Percentiles rank a stretch among this genome's conserved stretches.
These are phyloP conservation scores for Adansonia madagascariensis DNA, from an alignment of 441 rosid genomes.

Conservation along the genomic window DNA sequence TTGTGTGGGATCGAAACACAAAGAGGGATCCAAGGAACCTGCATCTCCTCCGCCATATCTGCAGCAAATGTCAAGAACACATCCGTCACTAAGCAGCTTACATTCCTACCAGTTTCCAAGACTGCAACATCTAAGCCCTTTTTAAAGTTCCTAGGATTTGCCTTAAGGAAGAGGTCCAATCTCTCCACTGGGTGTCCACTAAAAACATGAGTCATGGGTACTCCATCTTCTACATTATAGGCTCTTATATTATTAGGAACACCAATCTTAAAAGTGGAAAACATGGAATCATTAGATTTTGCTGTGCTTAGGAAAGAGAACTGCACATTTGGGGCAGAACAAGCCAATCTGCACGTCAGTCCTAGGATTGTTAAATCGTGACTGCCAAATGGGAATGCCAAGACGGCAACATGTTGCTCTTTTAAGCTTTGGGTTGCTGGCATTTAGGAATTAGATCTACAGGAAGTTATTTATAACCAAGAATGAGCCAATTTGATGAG, in stretches of 20 bases:
- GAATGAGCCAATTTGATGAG: background rate
- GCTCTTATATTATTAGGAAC: conserved; percentile 34
- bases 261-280: conserved; percentile 18
- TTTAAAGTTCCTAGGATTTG: conserved; percentile 47
- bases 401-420: conserved; percentile 47
- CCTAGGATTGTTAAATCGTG: conserved; percentile 53
- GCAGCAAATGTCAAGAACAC: conserved; percentile 51
- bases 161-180: conserved; percentile 56
- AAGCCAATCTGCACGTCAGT: conserved; percentile 44
- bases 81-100: conserved; percentile 53
- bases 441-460: background rate
- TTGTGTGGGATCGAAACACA: conserved; percentile 50
- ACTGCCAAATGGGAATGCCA: conserved; percentile 58
- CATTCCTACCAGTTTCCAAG: conserved; percentile 43
- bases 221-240: conserved; percentile 46
- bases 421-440: background rate
- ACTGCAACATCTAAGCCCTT: conserved; percentile 44
- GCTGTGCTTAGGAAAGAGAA: conserved; percentile 56
- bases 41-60: conserved; percentile 44
- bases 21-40: conserved; percentile 50
- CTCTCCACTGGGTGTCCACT: conserved; percentile 46
- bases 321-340: conserved; percentile 39
- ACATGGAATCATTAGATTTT: conserved; percentile 31
- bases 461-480: background rate
- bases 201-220: conserved; percentile 45